A percentile compares a stretch with the other conserved stretches of the same genome.
Conservation (phyloP, 2,329 filamentous ascomycete genomes). For the Coniochaeta sp. region DNA sequence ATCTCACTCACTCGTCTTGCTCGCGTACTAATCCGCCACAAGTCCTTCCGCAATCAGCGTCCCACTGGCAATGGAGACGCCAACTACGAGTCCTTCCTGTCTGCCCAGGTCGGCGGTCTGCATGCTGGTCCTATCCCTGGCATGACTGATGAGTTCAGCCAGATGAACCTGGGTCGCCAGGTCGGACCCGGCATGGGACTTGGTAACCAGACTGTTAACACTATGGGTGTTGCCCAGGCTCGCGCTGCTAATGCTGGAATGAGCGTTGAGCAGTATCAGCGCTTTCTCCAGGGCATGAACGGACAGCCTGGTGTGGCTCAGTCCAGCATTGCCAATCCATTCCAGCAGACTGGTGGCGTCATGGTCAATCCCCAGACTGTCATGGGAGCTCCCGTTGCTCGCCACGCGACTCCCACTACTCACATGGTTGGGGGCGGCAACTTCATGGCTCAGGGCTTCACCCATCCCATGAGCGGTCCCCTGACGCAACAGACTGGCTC, state of each 20-base stretch:
- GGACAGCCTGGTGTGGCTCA: neutral
- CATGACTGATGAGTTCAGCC: too few species aligned
- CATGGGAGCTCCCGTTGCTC: neutral
- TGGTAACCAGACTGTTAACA: neutral
- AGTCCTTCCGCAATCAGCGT: conserved; percentile 16
- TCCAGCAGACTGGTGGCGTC: neutral
- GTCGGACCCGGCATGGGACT: neutral
- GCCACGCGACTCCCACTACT: neutral
- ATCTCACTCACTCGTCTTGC: neutral
- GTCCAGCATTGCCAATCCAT: neutral
- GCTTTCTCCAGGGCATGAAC: neutral
- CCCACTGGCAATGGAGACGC: conserved; percentile 9
- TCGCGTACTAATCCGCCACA: conserved; percentile 5
- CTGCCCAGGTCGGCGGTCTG: neutral
- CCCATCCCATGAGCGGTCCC: neutral
- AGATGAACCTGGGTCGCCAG: too few species aligned
- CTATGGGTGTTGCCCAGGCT: conserved; percentile 1
- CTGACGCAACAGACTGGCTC: neutral
- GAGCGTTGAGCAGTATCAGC: conserved; percentile 2
- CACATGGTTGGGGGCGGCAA: neutral
- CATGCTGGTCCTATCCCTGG: too few species aligned
- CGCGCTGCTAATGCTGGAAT: conserved; percentile 4
- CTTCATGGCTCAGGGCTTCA: neutral
- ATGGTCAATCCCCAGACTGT: neutral
- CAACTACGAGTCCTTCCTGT: conserved; percentile 16